Evolutionary conservation across 345 rosid species (phyloP), one percentile per base, ranked within the genome.

Genomic region (Zanthoxylum bungeanum): DNA sequence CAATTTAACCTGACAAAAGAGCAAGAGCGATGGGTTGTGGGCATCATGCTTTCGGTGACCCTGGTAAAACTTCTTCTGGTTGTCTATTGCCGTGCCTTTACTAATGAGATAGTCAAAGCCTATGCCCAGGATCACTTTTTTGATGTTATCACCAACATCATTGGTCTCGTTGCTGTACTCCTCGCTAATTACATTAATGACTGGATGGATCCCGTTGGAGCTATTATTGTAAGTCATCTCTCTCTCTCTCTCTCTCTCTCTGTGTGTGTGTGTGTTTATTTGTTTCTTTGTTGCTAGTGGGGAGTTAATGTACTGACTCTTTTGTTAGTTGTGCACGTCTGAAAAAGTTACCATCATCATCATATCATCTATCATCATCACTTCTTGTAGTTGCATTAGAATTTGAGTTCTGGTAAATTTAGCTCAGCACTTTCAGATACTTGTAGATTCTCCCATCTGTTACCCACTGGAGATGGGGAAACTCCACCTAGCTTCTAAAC

Each of bases 81-180:
- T 74, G 66, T 95, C 34, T 95, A 92, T 73, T 95, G 99, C 77
- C 93, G 86, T 72, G 52, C 91, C 2, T 95, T 92, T 75, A 87
- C 81, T 8, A 89, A 95, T 68, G 96, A 95, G 87, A 95, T 95
- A 14, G 91, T 95, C 27, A 95, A 88, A 79, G 99, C 99, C 36
- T 95, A 91, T 82, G 99, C 99, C 21, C 99, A 87, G 77, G 99
- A 95, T 80, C 99, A 95, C 75, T 92, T 95, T 80, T 95, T 95
- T 51, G 99, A 95, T 72, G 99, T 95, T 62, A 76, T 95, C 75
- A 95, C 99, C 57, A 95, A 95, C 72, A 66, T 89, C 75, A 91
- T 95, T n/a, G 99, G 99, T 71, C 98, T 95, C 51, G 69, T 92
- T 70, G 98, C 99, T 63, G 94, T 82, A 42, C 86, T 95, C 27